Base-by-base conservation (phyloP, 2,329 filamentous ascomycete species). In the Sporothrix schenckii region DNA sequence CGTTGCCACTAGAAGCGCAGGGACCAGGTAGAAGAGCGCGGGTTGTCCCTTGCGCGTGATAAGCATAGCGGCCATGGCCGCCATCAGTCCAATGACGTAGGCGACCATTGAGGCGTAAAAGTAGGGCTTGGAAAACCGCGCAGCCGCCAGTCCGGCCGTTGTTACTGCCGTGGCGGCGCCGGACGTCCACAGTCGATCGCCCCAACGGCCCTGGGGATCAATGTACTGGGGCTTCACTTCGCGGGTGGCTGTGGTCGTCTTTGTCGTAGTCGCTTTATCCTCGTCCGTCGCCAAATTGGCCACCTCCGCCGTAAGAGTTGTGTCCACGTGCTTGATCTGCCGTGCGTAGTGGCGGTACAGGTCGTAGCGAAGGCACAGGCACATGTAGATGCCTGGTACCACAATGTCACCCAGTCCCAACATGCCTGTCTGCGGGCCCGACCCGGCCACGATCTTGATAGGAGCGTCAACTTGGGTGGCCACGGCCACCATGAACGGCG, bases 371-470 rank as follows among this genome's bases (percentile, higher is more conserved):
- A 99, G 83, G 2, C 94, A 92, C 54, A 97, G 86, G 1, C 88
- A 92, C 73, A 98, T 91, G 81, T 97, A 90, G 76, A 98, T 93
- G 10, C 94, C 95, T 0, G 94, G 94, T 3, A 99, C 84, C 1
- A 97, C 92, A 71, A 99, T 92, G 77, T 99, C 94, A n/a, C 94
- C 94, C 0, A 98, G 85, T 0, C 94, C 94, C 9, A 99, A 88
- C 86, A 98, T 97, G 68, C 92, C 87, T 39, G 83, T 81, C 30
- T 90, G 89, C n/a, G 86, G 85, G 1, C 91, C 89, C 1, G 83
- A 81, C 27, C 83, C 79, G 73, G 97, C 96, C 5, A 95, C 86
- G 9, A 99, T 87, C 78, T 97, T 98, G 79, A 97, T 95, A 0
- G 94, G 95, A 0, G 94, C 92, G 74, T 99, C 94, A 34, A 99